A percentile compares a stretch with the other conserved stretches of the same genome.
Evolutionary conservation across 2,329 filamentous ascomycete species (phyloP).

Genomic region (Ascochyta pisi): DNA sequence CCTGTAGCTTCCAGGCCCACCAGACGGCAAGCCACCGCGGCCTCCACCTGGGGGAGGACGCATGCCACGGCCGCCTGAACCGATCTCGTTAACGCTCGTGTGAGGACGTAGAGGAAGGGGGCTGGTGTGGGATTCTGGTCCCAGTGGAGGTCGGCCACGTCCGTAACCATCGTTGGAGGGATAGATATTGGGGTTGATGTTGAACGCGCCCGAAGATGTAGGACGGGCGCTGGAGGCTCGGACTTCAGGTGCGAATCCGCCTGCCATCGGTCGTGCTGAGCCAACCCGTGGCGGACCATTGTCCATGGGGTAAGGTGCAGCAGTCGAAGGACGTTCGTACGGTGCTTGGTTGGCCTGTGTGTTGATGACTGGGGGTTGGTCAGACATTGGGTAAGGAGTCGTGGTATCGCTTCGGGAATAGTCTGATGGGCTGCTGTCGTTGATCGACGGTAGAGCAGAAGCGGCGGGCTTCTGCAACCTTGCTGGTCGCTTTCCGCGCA

Average conservation of each 20-base stretch:
- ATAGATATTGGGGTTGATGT: slow-evolving; percentile 56
- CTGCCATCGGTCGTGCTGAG: slow-evolving; percentile 41
- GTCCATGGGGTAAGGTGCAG: slow-evolving; percentile 75
- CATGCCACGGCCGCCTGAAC: slow-evolving; percentile 38
- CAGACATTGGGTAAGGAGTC: slow-evolving; percentile 54
- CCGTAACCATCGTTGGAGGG: slow-evolving; percentile 39
- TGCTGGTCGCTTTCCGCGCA: slow-evolving; percentile 56
- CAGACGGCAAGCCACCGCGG: slow-evolving; percentile 39
- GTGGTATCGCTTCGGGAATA: slow-evolving; percentile 45
- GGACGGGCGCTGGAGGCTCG: slow-evolving; percentile 60
- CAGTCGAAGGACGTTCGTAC: slow-evolving; percentile 58
- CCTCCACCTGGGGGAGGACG: slow-evolving; percentile 39
- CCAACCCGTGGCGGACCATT: slow-evolving; percentile 62
- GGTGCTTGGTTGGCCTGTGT: slow-evolving; percentile 32
- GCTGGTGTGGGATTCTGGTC: slow-evolving; percentile 36
- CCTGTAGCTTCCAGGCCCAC: slow-evolving; percentile 43
- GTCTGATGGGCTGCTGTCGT: slow-evolving; percentile 47
- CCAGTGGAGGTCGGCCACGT: slow-evolving; percentile 36
- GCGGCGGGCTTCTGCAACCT: slow-evolving; percentile 50
- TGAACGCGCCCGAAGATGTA: slow-evolving; percentile 57
- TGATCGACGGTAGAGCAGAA: slow-evolving; percentile 49
- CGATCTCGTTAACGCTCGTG: slow-evolving; percentile 47
- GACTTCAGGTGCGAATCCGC: slow-evolving; percentile 55
- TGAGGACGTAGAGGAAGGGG: slow-evolving; percentile 46
- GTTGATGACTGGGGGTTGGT: slow-evolving; percentile 48